phyloP scores from a whole-genome alignment of 768 basidiomycete genomes.

The Sarcodon sp. region DNA sequence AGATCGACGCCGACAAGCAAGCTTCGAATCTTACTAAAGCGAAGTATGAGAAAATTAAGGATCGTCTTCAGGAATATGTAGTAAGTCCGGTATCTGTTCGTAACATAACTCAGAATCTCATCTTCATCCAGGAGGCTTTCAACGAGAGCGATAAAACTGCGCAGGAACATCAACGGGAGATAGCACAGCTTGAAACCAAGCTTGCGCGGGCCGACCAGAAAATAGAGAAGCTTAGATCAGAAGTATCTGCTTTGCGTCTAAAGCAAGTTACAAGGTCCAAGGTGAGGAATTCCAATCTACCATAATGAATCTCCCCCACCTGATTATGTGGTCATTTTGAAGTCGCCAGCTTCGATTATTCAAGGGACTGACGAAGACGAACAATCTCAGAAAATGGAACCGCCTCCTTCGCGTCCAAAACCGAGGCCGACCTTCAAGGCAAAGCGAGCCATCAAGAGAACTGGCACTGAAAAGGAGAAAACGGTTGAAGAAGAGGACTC shows the following conservation, averaged over 20 bases:
- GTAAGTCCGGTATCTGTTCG: slow-evolving; percentile 6
- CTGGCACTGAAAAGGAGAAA: slow-evolving; percentile 1
- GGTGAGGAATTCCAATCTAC: background rate
- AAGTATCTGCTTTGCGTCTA: background rate
- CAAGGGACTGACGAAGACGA: no score
- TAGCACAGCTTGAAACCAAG: slow-evolving; percentile 10
- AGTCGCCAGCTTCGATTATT: no score
- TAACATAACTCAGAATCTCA: background rate
- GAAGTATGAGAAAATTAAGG: slow-evolving; percentile 15
- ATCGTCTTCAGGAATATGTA: slow-evolving; percentile 9
- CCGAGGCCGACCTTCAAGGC: slow-evolving; percentile 12
- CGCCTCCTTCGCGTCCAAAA: slow-evolving; percentile 6
- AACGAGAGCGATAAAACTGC: slow-evolving; percentile 30
- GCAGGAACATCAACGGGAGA: slow-evolving; percentile 23
- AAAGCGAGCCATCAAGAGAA: slow-evolving; percentile 9
- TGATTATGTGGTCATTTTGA: background rate
- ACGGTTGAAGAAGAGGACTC: background rate
- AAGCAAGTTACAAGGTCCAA: background rate
- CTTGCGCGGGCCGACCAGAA: background rate
- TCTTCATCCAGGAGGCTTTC: slow-evolving; percentile 14
- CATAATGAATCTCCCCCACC: background rate
- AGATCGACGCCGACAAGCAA: slow-evolving; percentile 15
- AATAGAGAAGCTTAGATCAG: background rate
- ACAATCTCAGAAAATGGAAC: background rate
- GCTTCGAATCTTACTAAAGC: slow-evolving; percentile 18